Conservation (phyloP, 2,329 filamentous ascomycete genomes). For the Monilinia fructicola region DNA sequence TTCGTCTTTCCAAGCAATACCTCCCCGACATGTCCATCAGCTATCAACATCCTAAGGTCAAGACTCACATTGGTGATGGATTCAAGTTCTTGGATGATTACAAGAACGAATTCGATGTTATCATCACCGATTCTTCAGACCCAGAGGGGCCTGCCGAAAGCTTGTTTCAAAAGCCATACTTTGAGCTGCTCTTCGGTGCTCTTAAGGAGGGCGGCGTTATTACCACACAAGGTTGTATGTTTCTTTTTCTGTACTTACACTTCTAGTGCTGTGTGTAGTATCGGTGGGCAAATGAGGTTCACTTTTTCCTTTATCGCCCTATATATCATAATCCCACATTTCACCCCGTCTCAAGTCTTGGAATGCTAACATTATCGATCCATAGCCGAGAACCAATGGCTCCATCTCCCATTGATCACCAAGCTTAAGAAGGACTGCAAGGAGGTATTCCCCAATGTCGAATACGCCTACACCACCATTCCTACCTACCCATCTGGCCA, state of each 20-base stretch:
- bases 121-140: slow-evolving; percentile 98
- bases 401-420: slow-evolving; percentile 90
- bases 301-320: slow-evolving; percentile 16
- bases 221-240: slow-evolving; percentile 99
- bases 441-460: slow-evolving; percentile 94
- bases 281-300: slow-evolving; percentile 18
- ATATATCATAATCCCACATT: not conserved
- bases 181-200: slow-evolving; percentile 86
- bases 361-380: slow-evolving; percentile 24
- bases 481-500: slow-evolving; percentile 98
- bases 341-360: slow-evolving; percentile 24
- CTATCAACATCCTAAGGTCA: slow-evolving; percentile 91
- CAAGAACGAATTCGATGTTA: slow-evolving; percentile 97
- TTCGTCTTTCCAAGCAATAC: slow-evolving; percentile 97
- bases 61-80: slow-evolving; percentile 90
- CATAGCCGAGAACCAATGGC: slow-evolving; percentile 97
- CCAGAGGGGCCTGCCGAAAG: slow-evolving; percentile 94
- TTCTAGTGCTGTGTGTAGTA: slow-evolving; percentile 52
- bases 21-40: slow-evolving; percentile 91
- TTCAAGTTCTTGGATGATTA: slow-evolving; percentile 98
- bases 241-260: slow-evolving; percentile 41
- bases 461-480: slow-evolving; percentile 99
- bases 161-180: slow-evolving; percentile 98
- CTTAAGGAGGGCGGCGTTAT: slow-evolving; percentile 96
- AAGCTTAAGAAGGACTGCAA: slow-evolving; percentile 96